Percentiles rank a stretch among this genome's conserved stretches.
Evolutionary conservation across 495 filamentous ascomycete genomes (phyloP).

Genomic region (Thermothielavioides terrestris): DNA sequence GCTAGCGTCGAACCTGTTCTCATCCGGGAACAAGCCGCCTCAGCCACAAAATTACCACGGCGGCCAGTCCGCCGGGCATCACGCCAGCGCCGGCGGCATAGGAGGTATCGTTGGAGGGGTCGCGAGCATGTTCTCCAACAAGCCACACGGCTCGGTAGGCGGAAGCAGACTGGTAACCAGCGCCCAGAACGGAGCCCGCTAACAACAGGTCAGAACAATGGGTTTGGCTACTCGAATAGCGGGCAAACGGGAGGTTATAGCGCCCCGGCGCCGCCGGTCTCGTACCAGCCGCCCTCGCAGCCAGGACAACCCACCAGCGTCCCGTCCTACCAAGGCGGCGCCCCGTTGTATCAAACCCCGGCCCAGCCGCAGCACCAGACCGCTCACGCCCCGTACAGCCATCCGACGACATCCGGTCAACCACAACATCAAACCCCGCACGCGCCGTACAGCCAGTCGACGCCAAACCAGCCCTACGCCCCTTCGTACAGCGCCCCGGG

Average conservation of each 20-base stretch:
- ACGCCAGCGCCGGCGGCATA: conserved; percentile 29
- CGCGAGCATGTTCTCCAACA: conserved; percentile 34
- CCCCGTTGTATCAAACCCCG: conserved; percentile 14
- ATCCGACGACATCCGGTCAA: conserved; percentile 3
- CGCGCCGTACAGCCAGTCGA: too few relatives aligned
- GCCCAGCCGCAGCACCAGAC: conserved; percentile 1
- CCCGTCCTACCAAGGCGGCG: conserved; percentile 7
- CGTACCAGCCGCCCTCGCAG: conserved; percentile 20
- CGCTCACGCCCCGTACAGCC: conserved; percentile 16
- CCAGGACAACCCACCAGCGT: conserved; percentile 8
- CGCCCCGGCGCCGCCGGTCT: conserved; percentile 39
- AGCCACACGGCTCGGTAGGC: conserved; percentile 28
- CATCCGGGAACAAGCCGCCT: conserved; percentile 30
- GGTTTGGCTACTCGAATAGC: conserved; percentile 46
- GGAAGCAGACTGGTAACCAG: not conserved
- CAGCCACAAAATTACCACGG: conserved; percentile 30
- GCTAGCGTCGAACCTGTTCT: conserved; percentile 39
- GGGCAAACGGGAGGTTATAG: conserved; percentile 37
- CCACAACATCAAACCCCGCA: too few relatives aligned
- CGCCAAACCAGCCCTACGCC: too few relatives aligned
- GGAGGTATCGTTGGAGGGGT: conserved; percentile 39
- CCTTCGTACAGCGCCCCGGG: conserved; percentile 13
- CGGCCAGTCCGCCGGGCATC: conserved; percentile 20
- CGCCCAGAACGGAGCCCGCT: conserved; percentile 8
- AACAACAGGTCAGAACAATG: conserved; percentile 22